These are phyloP conservation scores for Ramaria sp. DNA, from an alignment of 768 basidiomycete species.

Conservation along the genomic window DNA sequence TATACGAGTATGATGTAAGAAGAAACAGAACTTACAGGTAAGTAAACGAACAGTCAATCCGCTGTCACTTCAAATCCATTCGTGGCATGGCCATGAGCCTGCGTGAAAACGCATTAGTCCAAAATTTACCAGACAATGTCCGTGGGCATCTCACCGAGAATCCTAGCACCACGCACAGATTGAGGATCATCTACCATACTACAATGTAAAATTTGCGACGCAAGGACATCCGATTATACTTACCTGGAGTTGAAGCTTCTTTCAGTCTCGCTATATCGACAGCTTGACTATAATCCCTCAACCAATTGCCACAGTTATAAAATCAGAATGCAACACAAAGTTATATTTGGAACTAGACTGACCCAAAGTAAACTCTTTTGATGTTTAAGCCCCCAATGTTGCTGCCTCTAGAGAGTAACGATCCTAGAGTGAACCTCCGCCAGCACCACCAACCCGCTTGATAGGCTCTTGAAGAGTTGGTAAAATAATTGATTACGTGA, in stretches of 20 bases:
- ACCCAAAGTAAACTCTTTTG: conserved; percentile 80
- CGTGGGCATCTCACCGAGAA: conserved; percentile 51
- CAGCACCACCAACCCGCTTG: conserved; percentile 31
- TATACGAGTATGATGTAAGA: neutral
- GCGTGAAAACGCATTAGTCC: neutral
- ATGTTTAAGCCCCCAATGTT: conserved; percentile 77
- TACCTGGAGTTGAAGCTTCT: conserved; percentile 61
- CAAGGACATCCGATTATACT: conserved; percentile 10
- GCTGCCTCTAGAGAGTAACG: conserved; percentile 41
- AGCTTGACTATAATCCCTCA: conserved; percentile 76
- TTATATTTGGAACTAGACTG: conserved; percentile 15
- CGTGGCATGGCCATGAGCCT: conserved; percentile 77
- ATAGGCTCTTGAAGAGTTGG: conserved; percentile 45
- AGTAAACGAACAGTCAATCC: conserved; percentile 75
- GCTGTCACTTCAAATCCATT: conserved; percentile 77
- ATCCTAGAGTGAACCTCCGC: conserved; percentile 50
- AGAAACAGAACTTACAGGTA: conserved; percentile 43
- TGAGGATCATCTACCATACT: conserved; percentile 62
- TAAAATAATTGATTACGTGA: no score
- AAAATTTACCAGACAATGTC: neutral
- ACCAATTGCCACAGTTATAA: conserved; percentile 52
- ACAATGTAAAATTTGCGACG: neutral
- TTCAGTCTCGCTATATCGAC: conserved; percentile 73
- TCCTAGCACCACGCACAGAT: conserved; percentile 81
- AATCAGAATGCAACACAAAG: neutral